phyloP scores from a whole-genome alignment of 2,329 filamentous ascomycete genomes.

The Juglanconis oblonga region DNA sequence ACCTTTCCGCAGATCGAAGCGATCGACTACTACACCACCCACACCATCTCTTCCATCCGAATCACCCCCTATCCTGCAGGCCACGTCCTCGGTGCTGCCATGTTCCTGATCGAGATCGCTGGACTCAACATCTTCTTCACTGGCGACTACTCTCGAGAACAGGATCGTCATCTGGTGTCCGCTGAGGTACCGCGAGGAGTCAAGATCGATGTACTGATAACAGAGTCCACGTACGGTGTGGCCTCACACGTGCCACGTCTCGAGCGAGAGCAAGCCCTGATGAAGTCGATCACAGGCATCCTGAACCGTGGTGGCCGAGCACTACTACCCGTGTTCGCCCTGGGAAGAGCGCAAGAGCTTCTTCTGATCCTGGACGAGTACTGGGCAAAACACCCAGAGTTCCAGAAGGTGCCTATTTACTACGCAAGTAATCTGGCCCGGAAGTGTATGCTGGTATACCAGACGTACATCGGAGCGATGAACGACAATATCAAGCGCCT shows the following conservation, averaged over 20 bases:
- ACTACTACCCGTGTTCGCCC: conserved; percentile 90
- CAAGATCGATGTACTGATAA: conserved; percentile 94
- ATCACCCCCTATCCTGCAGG: conserved; percentile 97
- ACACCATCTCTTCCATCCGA: conserved; percentile 92
- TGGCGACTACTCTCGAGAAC: conserved; percentile 93
- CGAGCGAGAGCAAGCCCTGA: conserved; percentile 87
- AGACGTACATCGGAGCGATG: conserved; percentile 97
- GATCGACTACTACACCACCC: conserved; percentile 97
- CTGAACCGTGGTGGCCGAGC: conserved; percentile 89
- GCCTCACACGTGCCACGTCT: conserved; percentile 87
- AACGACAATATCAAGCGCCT: conserved; percentile 98
- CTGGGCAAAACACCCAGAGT: conserved; percentile 86
- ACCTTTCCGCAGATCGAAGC: conserved; percentile 94
- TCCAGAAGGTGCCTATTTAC: conserved; percentile 90
- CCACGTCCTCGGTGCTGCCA: conserved; percentile 95
- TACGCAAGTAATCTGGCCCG: conserved; percentile 93
- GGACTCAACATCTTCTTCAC: conserved; percentile 97
- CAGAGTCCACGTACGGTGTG: conserved; percentile 95
- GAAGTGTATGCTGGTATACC: conserved; percentile 98
- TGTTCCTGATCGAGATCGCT: conserved; percentile 97
- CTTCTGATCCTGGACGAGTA: conserved; percentile 95
- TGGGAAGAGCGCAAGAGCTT: conserved; percentile 90
- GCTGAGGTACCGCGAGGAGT: conserved; percentile 85
- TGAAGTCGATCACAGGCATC: conserved; percentile 91
- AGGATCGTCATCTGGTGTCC: conserved; percentile 92